These are phyloP conservation scores for Diaporthe velutina DNA, from an alignment of 2,329 filamentous ascomycete species.

Conservation along the genomic window DNA sequence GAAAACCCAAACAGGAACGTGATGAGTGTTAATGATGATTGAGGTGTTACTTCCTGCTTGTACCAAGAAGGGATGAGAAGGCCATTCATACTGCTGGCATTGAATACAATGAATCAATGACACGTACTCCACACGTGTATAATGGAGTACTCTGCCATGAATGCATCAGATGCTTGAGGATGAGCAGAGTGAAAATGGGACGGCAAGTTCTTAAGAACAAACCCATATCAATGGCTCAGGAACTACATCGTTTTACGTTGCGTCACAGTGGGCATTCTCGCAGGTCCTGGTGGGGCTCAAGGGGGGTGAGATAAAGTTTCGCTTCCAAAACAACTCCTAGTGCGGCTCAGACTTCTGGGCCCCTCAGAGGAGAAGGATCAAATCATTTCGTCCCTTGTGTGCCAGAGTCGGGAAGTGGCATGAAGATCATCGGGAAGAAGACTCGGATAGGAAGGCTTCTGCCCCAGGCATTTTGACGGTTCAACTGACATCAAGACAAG, in stretches of 20 bases:
- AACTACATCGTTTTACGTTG: slow-evolving; percentile 1
- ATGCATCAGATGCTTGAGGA: background rate
- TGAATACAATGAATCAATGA: background rate
- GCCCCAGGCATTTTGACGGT: background rate
- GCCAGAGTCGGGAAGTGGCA: background rate
- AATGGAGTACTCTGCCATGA: slow-evolving; percentile 23
- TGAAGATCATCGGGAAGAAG: background rate
- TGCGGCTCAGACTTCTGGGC: slow-evolving; percentile 14
- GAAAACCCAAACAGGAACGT: slow-evolving; percentile 50
- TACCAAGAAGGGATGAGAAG: slow-evolving; percentile 31
- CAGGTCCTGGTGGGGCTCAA: background rate
- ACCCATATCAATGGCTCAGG: background rate
- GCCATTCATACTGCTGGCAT: slow-evolving; percentile 32
- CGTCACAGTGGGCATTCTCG: slow-evolving; percentile 15
- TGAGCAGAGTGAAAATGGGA: background rate
- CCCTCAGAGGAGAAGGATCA: background rate
- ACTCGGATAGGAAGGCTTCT: slow-evolving; percentile 2
- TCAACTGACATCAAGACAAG: background rate
- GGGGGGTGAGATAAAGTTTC: slow-evolving; percentile 19
- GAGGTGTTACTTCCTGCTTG: background rate
- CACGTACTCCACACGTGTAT: slow-evolving; percentile 21
- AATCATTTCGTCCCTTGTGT: background rate
- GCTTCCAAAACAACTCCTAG: slow-evolving; percentile 11
- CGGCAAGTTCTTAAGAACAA: background rate
- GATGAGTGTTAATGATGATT: slow-evolving; percentile 17